Evolutionary conservation across 805 yeast genomes (phyloP).

Genomic region (Isabelozyma heimii): DNA sequence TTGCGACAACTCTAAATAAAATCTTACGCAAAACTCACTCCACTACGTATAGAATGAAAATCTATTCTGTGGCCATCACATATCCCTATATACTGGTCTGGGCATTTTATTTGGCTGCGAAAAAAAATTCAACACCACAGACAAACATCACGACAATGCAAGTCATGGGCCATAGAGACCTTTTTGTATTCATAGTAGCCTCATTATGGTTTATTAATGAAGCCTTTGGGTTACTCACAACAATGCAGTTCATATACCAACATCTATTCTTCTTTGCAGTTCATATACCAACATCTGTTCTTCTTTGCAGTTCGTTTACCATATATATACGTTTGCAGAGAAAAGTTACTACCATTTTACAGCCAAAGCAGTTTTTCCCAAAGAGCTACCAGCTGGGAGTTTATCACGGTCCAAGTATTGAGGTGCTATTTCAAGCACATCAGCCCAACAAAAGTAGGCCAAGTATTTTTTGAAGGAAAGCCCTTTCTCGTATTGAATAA

Average conservation of each 20-base stretch:
- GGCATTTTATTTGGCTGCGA: neutral
- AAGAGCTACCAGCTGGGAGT: conserved; percentile 16
- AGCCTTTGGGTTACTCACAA: conserved; percentile 14
- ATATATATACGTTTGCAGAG: conserved; percentile 3
- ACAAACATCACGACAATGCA: conserved; percentile 6
- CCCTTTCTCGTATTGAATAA: conserved; percentile 29
- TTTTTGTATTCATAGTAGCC: conserved; percentile 16
- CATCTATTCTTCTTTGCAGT: conserved; percentile 4
- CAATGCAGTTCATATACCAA: conserved; percentile 14
- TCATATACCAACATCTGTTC: conserved; percentile 6
- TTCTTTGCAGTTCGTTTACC: neutral
- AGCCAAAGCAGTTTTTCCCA: conserved; percentile 21
- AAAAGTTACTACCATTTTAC: conserved; percentile 8
- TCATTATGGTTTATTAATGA: conserved; percentile 17
- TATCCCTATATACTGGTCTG: too few relatives aligned
- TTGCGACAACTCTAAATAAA: too few relatives aligned
- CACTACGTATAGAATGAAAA: too few relatives aligned
- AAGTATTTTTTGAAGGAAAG: conserved; percentile 9
- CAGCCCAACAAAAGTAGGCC: neutral
- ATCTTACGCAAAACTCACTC: too few relatives aligned
- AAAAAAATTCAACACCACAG: too few relatives aligned
- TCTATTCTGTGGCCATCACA: neutral
- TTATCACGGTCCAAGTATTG: conserved; percentile 5
- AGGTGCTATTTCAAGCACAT: conserved; percentile 3
- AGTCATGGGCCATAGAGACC: conserved; percentile 15